phyloP scores from a whole-genome alignment of 257 asterid species.

The Jasminum sambac region DNA sequence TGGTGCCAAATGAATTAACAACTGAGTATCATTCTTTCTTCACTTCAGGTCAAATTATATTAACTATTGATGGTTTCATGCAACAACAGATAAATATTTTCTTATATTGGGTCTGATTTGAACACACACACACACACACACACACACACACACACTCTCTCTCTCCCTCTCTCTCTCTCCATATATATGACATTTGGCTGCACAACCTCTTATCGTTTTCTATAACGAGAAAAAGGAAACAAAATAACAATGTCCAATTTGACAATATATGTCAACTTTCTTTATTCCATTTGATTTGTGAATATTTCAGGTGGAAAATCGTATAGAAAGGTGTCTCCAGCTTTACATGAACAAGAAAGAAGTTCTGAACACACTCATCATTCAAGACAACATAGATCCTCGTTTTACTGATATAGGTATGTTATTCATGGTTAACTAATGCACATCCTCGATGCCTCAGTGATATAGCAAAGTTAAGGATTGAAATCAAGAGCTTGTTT shows the following conservation, averaged over 20 bases:
- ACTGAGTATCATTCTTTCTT: background rate
- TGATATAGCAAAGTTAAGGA: background rate
- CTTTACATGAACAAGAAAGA: conserved; percentile 81
- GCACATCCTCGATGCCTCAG: background rate
- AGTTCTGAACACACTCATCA: conserved; percentile 50
- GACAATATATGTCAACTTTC: conserved; percentile 10
- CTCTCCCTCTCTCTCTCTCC: no score
- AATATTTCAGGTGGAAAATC: conserved; percentile 66
- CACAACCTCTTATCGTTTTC: background rate
- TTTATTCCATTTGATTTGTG: conserved; percentile 20
- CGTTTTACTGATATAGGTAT: conserved; percentile 71
- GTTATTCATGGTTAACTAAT: conserved; percentile 14
- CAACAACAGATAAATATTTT: background rate
- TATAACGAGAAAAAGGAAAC: background rate
- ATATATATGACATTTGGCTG: background rate
- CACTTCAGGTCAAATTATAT: background rate
- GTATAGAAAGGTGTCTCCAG: conserved; percentile 69
- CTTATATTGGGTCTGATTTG: background rate
- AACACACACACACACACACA: no score
- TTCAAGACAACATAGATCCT: conserved; percentile 65
- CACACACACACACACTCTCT: no score
- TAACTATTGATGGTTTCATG: background rate
- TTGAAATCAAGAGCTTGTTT: background rate
- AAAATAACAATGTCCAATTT: conserved; percentile 2
- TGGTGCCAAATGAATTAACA: background rate